These are phyloP conservation scores for Xylogone sp. DNA, from an alignment of 2,329 filamentous ascomycete genomes.

Conservation along the genomic window DNA sequence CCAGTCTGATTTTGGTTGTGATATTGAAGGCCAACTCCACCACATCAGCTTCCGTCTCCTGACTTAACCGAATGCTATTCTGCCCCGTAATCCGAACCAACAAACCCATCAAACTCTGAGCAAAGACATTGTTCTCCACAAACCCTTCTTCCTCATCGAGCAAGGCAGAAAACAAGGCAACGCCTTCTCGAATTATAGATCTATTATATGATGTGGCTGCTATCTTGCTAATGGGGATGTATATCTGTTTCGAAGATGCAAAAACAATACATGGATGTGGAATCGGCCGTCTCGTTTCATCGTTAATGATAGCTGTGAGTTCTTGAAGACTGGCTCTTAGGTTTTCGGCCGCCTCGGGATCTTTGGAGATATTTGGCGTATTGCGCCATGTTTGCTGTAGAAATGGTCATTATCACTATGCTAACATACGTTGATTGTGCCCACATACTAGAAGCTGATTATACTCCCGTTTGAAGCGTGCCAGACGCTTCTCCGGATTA, in stretches of 20 bases:
- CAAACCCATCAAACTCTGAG: conserved; percentile 81
- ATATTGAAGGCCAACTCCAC: conserved; percentile 95
- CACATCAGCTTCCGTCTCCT: conserved; percentile 81
- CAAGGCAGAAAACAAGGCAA: conserved; percentile 83
- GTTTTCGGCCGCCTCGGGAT: conserved; percentile 58
- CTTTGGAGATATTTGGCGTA: conserved; percentile 55
- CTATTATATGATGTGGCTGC: conserved; percentile 82
- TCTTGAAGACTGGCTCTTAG: conserved; percentile 61
- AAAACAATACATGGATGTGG: conserved; percentile 92
- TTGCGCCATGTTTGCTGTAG: conserved; percentile 56
- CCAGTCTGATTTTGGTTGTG: conserved; percentile 89
- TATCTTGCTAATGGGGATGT: conserved; percentile 84
- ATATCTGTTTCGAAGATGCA: conserved; percentile 81
- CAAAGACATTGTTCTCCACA: conserved; percentile 81
- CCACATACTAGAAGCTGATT: conserved; percentile 53
- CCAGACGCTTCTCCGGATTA: conserved; percentile 59
- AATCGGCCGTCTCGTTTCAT: conserved; percentile 82
- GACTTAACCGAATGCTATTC: conserved; percentile 68
- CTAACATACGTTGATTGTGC: not conserved
- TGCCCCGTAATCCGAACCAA: conserved; percentile 73
- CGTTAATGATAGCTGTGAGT: conserved; percentile 69
- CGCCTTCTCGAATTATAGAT: conserved; percentile 78
- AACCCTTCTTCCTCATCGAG: conserved; percentile 96
- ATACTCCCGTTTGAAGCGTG: conserved; percentile 66
- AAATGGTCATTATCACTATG: conserved; percentile 5